Evolutionary conservation across 2,329 filamentous ascomycete species (phyloP).

Genomic region (Gnomoniopsis sp.): DNA sequence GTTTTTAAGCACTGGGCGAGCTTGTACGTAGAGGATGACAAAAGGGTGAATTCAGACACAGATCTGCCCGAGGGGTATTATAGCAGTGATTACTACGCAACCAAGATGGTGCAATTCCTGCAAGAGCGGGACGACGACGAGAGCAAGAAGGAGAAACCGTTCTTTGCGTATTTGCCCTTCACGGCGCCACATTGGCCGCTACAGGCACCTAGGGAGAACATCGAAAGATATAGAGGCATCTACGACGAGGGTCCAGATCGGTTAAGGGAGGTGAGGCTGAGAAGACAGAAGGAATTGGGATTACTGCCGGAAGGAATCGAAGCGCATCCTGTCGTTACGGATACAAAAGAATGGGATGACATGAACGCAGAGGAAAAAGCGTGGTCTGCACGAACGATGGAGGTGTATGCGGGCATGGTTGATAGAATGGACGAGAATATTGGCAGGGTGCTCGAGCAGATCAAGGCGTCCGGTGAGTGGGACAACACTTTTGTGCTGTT

Average conservation of each 20-base stretch:
- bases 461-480: slow-evolving; percentile 52
- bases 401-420: slow-evolving; percentile 62
- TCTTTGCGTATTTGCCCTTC: slow-evolving; percentile 60
- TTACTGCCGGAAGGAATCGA: slow-evolving; percentile 49
- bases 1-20: slow-evolving; percentile 34
- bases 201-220: slow-evolving; percentile 53
- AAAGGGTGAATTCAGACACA: slow-evolving; percentile 35
- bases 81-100: slow-evolving; percentile 49
- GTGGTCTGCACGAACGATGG: slow-evolving; percentile 53
- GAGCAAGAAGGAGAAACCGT: slow-evolving; percentile 35
- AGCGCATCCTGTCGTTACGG: slow-evolving; percentile 46
- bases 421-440: slow-evolving; percentile 59
- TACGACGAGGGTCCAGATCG: slow-evolving; percentile 60
- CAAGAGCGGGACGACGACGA: slow-evolving; percentile 37
- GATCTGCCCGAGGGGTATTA: slow-evolving; percentile 50
- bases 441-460: slow-evolving; percentile 56
- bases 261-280: slow-evolving; percentile 49
- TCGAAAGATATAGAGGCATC: slow-evolving; percentile 54
- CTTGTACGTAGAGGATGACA: slow-evolving; percentile 35
- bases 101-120: slow-evolving; percentile 50
- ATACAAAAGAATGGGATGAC: slow-evolving; percentile 46
- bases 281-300: slow-evolving; percentile 53
- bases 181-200: slow-evolving; percentile 63
- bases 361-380: slow-evolving; percentile 42
- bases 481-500: slow-evolving; percentile 64